phyloP scores from a whole-genome alignment of 2,329 filamentous ascomycete species.

The Paramyrothecium sp. region DNA sequence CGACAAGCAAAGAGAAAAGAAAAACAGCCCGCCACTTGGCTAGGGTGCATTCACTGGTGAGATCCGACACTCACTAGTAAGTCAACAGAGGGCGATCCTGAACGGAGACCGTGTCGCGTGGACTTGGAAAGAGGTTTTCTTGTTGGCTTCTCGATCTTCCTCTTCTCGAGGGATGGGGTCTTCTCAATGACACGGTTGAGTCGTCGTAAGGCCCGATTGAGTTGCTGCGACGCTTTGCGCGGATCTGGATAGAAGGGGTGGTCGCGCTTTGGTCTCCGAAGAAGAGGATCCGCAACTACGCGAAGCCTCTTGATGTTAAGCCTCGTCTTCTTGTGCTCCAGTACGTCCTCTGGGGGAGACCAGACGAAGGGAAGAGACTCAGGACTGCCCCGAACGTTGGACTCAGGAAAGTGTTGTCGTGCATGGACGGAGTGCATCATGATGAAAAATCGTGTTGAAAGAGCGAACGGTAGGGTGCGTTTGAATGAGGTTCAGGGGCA shows the following conservation, averaged over 20 bases:
- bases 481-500: background rate
- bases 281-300: background rate
- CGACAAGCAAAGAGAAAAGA: background rate
- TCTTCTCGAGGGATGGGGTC: background rate
- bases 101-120: background rate
- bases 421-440: background rate
- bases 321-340: background rate
- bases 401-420: conserved; percentile 9
- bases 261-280: background rate
- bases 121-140: background rate
- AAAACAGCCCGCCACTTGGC: background rate
- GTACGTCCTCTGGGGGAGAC: background rate
- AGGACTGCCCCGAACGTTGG: conserved; percentile 10
- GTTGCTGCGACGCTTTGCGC: background rate
- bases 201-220: background rate
- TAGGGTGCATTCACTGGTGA: background rate
- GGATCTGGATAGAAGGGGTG: background rate
- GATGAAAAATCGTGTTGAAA: background rate
- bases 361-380: background rate
- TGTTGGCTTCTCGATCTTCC: background rate
- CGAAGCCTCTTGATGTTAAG: background rate
- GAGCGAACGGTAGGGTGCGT: no score
- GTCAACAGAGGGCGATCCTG: background rate
- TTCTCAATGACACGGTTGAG: background rate
- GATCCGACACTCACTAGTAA: background rate